Conservation (phyloP, 106 monocot species). For the Phalaenopsis equestris region DNA sequence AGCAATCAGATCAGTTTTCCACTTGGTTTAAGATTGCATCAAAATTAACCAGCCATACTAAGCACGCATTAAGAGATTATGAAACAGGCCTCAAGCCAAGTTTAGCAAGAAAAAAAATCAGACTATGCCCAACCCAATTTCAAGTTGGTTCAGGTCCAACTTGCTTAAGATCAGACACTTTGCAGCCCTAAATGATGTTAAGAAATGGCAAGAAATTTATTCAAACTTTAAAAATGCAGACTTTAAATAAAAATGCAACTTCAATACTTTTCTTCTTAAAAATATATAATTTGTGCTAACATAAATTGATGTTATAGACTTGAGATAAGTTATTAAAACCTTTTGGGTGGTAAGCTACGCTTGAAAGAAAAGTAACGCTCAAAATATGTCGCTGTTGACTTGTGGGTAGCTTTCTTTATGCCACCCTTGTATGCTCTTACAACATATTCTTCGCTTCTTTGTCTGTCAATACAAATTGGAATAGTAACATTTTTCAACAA, state of each 20-base stretch:
- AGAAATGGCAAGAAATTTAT: neutral
- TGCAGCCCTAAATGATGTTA: neutral
- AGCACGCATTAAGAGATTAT: neutral
- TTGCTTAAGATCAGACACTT: neutral
- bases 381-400: constrained; percentile 71
- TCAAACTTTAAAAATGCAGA: neutral
- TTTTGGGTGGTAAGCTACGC: constrained; percentile 48
- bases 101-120: neutral
- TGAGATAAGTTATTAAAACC: constrained; percentile 20
- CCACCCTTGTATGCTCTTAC: constrained; percentile 86
- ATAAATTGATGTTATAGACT: neutral
- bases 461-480: constrained; percentile 35
- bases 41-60: too few relatives aligned
- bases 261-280: neutral
- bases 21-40: too few relatives aligned
- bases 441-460: constrained; percentile 91
- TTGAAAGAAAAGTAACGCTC: constrained; percentile 67
- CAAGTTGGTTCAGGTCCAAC: neutral
- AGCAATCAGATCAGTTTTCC: too few relatives aligned
- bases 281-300: neutral
- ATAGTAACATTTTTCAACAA: neutral
- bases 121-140: neutral
- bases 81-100: neutral
- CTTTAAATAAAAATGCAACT: neutral
- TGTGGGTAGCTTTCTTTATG: constrained; percentile 78